phyloP scores from a whole-genome alignment of 495 filamentous ascomycete genomes.

The Collariella sp. region DNA sequence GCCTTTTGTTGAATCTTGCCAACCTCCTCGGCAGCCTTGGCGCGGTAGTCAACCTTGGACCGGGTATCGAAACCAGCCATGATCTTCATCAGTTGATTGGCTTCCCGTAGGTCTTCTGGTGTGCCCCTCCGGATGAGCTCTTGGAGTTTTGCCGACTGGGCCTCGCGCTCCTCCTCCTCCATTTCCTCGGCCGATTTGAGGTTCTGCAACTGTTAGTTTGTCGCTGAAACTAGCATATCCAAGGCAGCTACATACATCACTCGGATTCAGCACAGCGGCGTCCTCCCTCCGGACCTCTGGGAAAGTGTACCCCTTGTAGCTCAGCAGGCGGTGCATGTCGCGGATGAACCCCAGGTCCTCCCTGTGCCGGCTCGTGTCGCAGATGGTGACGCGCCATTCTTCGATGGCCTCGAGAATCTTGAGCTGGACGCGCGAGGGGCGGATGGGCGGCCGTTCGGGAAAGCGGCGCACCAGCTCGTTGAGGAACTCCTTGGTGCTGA shows the following conservation, averaged over 20 bases:
- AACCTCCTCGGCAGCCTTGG: slow-evolving; percentile 94
- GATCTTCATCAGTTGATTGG: slow-evolving; percentile 94
- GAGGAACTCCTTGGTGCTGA: slow-evolving; percentile 96
- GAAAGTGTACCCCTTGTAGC: slow-evolving; percentile 94
- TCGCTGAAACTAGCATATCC: neutral
- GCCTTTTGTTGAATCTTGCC: slow-evolving; percentile 90
- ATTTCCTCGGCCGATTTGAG: slow-evolving; percentile 96
- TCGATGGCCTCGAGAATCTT: slow-evolving; percentile 95
- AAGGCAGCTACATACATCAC: slow-evolving; percentile 60
- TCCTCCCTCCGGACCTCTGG: slow-evolving; percentile 87
- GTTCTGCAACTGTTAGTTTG: slow-evolving; percentile 47
- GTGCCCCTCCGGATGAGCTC: slow-evolving; percentile 89
- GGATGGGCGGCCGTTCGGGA: slow-evolving; percentile 82
- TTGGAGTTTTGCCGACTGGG: slow-evolving; percentile 93
- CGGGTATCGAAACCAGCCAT: slow-evolving; percentile 96
- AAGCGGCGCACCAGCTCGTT: slow-evolving; percentile 97
- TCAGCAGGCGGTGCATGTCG: slow-evolving; percentile 94
- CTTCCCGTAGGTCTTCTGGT: slow-evolving; percentile 89
- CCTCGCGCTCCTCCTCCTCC: slow-evolving; percentile 92
- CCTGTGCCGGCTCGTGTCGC: slow-evolving; percentile 92
- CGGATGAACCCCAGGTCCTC: slow-evolving; percentile 93
- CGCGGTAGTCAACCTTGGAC: slow-evolving; percentile 93
- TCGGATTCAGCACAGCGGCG: slow-evolving; percentile 94
- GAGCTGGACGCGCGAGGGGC: slow-evolving; percentile 77
- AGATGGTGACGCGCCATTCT: slow-evolving; percentile 97